Percentiles rank a stretch among this genome's conserved stretches.
Evolutionary conservation across 148 eudicot genomes (phyloP).

Genomic region (Fagopyrum homotropicum): DNA sequence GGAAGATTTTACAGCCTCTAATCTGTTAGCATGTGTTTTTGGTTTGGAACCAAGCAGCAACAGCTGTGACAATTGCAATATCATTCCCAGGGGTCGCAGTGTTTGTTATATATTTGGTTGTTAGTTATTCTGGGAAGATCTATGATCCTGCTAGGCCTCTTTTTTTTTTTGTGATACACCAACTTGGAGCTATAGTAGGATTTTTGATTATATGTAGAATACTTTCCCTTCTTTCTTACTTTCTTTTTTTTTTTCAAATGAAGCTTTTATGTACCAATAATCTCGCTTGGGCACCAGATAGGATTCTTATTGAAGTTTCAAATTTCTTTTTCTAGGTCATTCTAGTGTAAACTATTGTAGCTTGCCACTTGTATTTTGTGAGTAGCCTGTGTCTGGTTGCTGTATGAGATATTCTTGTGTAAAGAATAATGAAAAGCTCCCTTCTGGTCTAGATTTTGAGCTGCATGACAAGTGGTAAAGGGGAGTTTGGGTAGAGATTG

Average conservation of each 20-base stretch:
- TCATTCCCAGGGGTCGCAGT: not conserved
- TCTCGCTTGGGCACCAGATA: too few relatives aligned
- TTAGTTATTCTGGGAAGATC: not conserved
- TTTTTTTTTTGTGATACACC: not conserved
- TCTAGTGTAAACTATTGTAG: not conserved
- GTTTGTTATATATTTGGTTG: not conserved
- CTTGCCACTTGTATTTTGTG: not conserved
- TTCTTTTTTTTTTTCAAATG: not conserved
- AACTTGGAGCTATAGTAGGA: not conserved
- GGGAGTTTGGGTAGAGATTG: too few relatives aligned
- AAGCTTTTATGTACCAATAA: not conserved
- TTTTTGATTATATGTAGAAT: not conserved
- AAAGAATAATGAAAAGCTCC: not conserved
- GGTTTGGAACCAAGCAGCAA: too few relatives aligned
- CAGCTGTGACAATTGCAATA: not conserved
- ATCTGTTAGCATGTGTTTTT: not conserved
- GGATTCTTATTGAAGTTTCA: not conserved
- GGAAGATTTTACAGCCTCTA: not conserved
- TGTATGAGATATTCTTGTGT: not conserved
- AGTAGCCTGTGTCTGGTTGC: not conserved
- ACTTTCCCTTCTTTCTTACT: not conserved
- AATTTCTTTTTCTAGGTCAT: not conserved
- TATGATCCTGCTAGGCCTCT: not conserved
- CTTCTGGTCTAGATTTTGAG: too few relatives aligned
- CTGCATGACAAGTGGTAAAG: too few relatives aligned